phyloP scores from a whole-genome alignment of 2,329 filamentous ascomycete species.

The Celoporthe dispersa region DNA sequence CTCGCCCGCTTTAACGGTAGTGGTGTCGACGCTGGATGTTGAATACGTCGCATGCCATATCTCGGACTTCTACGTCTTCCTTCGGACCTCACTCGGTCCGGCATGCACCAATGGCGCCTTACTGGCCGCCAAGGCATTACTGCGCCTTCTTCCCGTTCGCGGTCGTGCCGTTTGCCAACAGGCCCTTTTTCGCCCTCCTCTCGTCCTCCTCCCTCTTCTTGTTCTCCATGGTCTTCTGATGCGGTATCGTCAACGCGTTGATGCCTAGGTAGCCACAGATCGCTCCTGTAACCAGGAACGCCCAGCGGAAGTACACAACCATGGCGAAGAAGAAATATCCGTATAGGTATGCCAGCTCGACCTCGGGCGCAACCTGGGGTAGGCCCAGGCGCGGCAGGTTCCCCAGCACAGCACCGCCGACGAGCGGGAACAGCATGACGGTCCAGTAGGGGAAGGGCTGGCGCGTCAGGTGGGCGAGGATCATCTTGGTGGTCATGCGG shows the following conservation, averaged over 20 bases:
- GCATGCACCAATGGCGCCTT: background rate
- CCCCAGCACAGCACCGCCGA: constrained; percentile 80
- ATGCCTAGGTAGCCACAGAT: constrained; percentile 94
- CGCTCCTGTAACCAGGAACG: constrained; percentile 83
- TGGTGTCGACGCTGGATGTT: constrained; percentile 2
- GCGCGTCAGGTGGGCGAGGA: constrained; percentile 88
- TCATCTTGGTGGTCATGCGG: constrained; percentile 98
- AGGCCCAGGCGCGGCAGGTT: constrained; percentile 83
- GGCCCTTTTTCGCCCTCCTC: constrained; percentile 4
- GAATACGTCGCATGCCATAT: background rate
- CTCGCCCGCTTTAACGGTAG: background rate
- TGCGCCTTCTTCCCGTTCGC: constrained; percentile 37
- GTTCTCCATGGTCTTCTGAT: constrained; percentile 63
- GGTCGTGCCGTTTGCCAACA: constrained; percentile 34
- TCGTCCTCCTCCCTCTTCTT: constrained; percentile 44
- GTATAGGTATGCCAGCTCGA: constrained; percentile 82
- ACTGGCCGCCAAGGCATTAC: constrained; percentile 22
- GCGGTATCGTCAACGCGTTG: constrained; percentile 86
- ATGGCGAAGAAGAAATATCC: constrained; percentile 82
- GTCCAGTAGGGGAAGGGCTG: constrained; percentile 99
- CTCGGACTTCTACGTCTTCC: background rate
- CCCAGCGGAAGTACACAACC: constrained; percentile 92
- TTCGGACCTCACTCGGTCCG: background rate
- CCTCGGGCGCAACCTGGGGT: constrained; percentile 62
- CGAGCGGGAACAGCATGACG: constrained; percentile 82